These are phyloP conservation scores for Ceratobasidium papillatum DNA, from an alignment of 1,284 basidiomycete genomes.

Conservation along the genomic window DNA sequence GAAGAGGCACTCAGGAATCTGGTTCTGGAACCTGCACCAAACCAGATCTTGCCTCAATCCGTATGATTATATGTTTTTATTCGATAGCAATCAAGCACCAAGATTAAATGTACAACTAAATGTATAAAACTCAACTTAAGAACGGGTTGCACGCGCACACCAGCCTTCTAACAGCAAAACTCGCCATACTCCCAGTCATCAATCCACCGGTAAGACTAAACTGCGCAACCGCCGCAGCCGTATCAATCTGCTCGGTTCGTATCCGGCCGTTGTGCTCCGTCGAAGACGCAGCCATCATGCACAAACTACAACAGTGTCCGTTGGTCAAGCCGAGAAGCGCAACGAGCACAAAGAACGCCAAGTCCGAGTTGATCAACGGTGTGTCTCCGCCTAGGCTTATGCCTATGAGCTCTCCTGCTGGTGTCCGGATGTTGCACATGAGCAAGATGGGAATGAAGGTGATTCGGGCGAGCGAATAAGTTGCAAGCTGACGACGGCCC, in stretches of 20 bases:
- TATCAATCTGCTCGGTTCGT: slow-evolving; percentile 55
- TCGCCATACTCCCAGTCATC: slow-evolving; percentile 52
- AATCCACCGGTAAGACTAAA: slow-evolving; percentile 55
- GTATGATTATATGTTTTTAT: background rate
- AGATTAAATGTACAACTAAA: slow-evolving; percentile 3
- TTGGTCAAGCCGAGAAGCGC: slow-evolving; percentile 52
- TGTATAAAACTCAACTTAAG: slow-evolving; percentile 13
- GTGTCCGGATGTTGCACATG: slow-evolving; percentile 45
- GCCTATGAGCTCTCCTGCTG: slow-evolving; percentile 38
- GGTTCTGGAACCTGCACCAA: slow-evolving; percentile 65
- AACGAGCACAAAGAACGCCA: slow-evolving; percentile 52
- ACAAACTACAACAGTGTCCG: slow-evolving; percentile 48
- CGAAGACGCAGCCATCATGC: slow-evolving; percentile 43
- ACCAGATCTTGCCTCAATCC: slow-evolving; percentile 69
- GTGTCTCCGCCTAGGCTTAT: slow-evolving; percentile 45
- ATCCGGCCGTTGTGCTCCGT: slow-evolving; percentile 41
- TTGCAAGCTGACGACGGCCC: slow-evolving; percentile 23
- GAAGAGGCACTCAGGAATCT: slow-evolving; percentile 63
- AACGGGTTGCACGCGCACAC: slow-evolving; percentile 47
- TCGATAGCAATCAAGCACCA: background rate
- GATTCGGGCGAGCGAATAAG: slow-evolving; percentile 25
- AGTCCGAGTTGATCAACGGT: slow-evolving; percentile 50
- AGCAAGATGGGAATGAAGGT: slow-evolving; percentile 36
- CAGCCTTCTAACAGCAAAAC: slow-evolving; percentile 51
- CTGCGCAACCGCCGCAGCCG: slow-evolving; percentile 54